A percentile compares a stretch with the other conserved stretches of the same genome.
Conservation (phyloP, 441 rosid genomes). For the Erodium texanum region DNA sequence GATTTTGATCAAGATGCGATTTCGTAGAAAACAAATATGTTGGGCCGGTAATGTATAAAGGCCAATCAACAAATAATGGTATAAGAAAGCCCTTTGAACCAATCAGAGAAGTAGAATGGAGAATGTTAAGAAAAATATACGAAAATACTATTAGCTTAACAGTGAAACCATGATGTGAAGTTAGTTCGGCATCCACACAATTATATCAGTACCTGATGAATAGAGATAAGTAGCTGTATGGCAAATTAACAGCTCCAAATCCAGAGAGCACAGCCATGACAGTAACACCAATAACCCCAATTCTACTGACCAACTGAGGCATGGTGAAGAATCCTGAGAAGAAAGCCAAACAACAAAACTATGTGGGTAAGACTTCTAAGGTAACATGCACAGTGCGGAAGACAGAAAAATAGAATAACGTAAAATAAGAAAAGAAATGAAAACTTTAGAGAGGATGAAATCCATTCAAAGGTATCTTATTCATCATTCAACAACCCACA, state of each 20-base stretch:
- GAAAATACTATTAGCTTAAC: background rate
- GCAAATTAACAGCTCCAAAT: constrained; percentile 97
- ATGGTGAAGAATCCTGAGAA: constrained; percentile 81
- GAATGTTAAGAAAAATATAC: background rate
- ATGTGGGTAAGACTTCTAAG: background rate
- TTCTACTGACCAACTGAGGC: constrained; percentile 96
- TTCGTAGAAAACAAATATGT: background rate
- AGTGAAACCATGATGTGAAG: background rate
- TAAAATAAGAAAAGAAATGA: background rate
- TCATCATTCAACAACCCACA: background rate
- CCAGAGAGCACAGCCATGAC: constrained; percentile 98
- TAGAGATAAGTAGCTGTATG: constrained; percentile 93
- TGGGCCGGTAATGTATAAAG: background rate
- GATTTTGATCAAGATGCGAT: background rate
- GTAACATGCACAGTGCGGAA: background rate
- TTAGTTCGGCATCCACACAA: background rate
- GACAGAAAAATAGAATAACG: background rate
- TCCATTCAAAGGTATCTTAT: background rate
- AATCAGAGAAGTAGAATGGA: background rate
- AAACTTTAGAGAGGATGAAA: background rate
- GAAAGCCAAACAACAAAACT: constrained; percentile 10
- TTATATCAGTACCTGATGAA: constrained; percentile 49
- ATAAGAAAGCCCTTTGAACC: background rate
- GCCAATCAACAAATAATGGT: background rate
- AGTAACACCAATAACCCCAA: constrained; percentile 96